A percentile compares a stretch with the other conserved stretches of the same genome.
phyloP scores from a whole-genome alignment of 352 stramenopile species.

The Phytophthora ramorum region DNA sequence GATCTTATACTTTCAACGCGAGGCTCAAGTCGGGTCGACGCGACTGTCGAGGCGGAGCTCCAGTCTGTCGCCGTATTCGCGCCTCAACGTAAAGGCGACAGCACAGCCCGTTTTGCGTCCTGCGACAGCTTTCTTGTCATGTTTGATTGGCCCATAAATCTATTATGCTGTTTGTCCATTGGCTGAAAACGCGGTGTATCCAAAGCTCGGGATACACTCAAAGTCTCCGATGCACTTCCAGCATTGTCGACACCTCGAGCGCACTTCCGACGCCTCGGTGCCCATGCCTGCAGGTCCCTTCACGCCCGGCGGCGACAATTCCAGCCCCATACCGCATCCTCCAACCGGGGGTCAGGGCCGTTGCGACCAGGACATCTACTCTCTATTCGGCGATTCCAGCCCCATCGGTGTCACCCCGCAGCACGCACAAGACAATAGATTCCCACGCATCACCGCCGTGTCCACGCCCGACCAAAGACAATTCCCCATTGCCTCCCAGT shows the following conservation, averaged over 20 bases:
- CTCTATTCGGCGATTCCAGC: constrained; percentile 10
- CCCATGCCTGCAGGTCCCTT: not conserved
- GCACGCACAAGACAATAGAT: constrained; percentile 6
- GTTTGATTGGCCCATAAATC: not conserved
- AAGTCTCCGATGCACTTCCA: constrained; percentile 10
- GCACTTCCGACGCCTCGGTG: not conserved
- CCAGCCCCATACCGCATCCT: not conserved
- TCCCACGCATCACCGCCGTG: constrained; percentile 13
- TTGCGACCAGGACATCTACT: constrained; percentile 24
- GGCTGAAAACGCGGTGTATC: constrained; percentile 20
- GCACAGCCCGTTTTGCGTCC: constrained; percentile 11
- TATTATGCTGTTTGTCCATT: not conserved
- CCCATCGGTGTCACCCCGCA: constrained; percentile 11
- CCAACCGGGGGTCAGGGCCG: not conserved
- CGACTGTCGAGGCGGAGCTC: constrained; percentile 17
- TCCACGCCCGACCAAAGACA: constrained; percentile 15
- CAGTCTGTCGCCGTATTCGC: constrained; percentile 10
- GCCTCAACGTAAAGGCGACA: constrained; percentile 18
- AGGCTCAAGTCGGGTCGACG: not conserved
- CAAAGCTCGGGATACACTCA: constrained; percentile 7
- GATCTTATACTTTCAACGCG: too few relatives aligned
- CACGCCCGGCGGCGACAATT: not conserved
- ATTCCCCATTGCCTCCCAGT: not conserved
- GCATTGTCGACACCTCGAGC: constrained; percentile 30
- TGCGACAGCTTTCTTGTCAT: not conserved